Evolutionary conservation across 768 basidiomycete genomes (phyloP), one percentile per base, ranked within the genome.

Genomic region (Mycena filopes): DNA sequence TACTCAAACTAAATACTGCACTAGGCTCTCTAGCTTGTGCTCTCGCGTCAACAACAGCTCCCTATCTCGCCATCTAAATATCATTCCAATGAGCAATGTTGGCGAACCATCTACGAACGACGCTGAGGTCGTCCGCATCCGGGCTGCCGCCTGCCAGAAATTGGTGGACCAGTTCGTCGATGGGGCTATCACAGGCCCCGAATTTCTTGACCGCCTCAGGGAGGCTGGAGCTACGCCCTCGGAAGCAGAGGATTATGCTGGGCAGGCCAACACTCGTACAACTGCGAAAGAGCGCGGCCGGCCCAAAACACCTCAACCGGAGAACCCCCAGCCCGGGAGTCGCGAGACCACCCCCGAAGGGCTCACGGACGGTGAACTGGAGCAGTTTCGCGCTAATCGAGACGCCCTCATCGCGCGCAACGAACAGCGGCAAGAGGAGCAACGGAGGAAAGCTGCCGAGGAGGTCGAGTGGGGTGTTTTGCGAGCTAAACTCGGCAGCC

Each of bases 61-160:
- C 40, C n/a, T 31, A 48, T 18, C 18, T 53, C 54, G 41, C 54
- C 54, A 55, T 55, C 54, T 55, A 55, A 29, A 55, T 43, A 42
- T 55, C 54, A 55, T 55, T 21, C 42, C 9, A 41, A 55, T 43
- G 54, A 55, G 53, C 15, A 18, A 41, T 42, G 53, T 2, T 10
- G 53, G 15, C 3, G 41, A 42, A 7, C 41, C 8, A 5, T 7
- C 41, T 42, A 16, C 41, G 41, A 29, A 29, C 18, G 16, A 11
- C 21, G 54, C 54, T 8, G 54, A 55, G 40, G 18, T 21, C 21
- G 21, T 55, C 26, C 54, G 54, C 18, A 55, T 55, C 12, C 54
- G 54, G 16, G 26, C 54, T 28, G 26, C 40, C 12, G 54, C 54
- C 29, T 55, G 54, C 12, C 54, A 55, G 54, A 29, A 42, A 41